Evolutionary conservation across 2,329 filamentous ascomycete genomes (phyloP).

Genomic region (Colletotrichum endophyticum): DNA sequence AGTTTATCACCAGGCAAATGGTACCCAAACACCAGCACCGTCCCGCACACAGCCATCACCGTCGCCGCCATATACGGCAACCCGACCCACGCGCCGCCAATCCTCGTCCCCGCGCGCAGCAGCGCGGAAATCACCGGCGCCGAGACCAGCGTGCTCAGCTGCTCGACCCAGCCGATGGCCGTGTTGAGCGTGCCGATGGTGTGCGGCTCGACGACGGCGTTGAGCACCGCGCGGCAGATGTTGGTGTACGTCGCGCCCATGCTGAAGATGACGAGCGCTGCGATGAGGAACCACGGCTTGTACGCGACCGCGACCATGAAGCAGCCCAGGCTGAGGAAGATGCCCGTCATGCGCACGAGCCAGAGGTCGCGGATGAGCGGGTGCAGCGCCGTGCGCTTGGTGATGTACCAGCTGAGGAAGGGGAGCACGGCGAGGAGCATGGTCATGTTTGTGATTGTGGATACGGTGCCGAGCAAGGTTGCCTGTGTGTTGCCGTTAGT

Average conservation of each 20-base stretch:
- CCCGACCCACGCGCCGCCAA: constrained; percentile 53
- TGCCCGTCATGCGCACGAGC: constrained; percentile 38
- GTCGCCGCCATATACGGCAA: constrained; percentile 51
- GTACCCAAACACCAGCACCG: constrained; percentile 33
- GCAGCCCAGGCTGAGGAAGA: constrained; percentile 35
- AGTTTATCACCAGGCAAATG: constrained; percentile 26
- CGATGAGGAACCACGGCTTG: constrained; percentile 37
- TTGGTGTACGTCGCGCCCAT: constrained; percentile 48
- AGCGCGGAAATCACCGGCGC: constrained; percentile 52
- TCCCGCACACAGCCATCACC: constrained; percentile 31
- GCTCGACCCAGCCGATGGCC: constrained; percentile 55
- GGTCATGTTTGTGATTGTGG: constrained; percentile 39
- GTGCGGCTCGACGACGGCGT: constrained; percentile 56
- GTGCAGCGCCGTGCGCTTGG: constrained; percentile 31
- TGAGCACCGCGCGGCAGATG: constrained; percentile 55
- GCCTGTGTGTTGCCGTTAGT: constrained; percentile 31
- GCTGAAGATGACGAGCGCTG: constrained; percentile 48
- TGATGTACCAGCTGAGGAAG: constrained; percentile 32
- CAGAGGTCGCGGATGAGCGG: constrained; percentile 44
- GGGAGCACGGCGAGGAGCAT: constrained; percentile 45
- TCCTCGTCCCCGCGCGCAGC: constrained; percentile 47
- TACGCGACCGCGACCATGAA: constrained; percentile 41
- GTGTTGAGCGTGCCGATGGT: constrained; percentile 60
- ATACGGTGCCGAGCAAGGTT: constrained; percentile 44
- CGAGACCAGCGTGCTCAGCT: constrained; percentile 49